phyloP scores from a whole-genome alignment of 1,284 basidiomycete species.

The Mycena sp. region DNA sequence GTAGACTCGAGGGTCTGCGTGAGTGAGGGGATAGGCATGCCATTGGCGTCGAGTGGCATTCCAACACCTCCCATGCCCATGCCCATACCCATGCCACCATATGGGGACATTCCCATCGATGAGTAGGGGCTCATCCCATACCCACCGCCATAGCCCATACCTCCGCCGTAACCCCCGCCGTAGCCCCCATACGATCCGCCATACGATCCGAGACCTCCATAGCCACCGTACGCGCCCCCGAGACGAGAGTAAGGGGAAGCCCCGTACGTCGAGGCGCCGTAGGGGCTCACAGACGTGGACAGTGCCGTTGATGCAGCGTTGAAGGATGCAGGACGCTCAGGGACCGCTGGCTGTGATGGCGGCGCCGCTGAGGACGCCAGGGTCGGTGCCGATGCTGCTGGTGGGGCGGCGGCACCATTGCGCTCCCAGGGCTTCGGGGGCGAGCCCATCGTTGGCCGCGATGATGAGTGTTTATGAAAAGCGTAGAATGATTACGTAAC shows the following conservation, averaged over 20 bases:
- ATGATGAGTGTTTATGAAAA: no score
- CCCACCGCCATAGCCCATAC: slow-evolving; percentile 47
- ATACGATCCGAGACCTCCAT: slow-evolving; percentile 37
- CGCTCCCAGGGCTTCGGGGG: slow-evolving; percentile 90
- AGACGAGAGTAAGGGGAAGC: slow-evolving; percentile 50
- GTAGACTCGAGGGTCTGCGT: slow-evolving; percentile 90
- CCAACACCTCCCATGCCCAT: slow-evolving; percentile 49
- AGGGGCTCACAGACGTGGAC: slow-evolving; percentile 41
- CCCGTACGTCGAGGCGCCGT: slow-evolving; percentile 40
- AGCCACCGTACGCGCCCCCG: slow-evolving; percentile 39
- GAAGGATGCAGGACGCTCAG: slow-evolving; percentile 57
- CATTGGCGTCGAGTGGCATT: slow-evolving; percentile 59
- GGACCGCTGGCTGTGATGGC: slow-evolving; percentile 48
- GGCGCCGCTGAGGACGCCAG: slow-evolving; percentile 34
- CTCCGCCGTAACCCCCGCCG: slow-evolving; percentile 48
- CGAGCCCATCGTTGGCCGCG: slow-evolving; percentile 78
- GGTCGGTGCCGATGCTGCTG: slow-evolving; percentile 29
- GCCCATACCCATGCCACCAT: slow-evolving; percentile 55
- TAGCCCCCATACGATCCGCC: slow-evolving; percentile 29
- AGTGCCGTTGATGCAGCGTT: slow-evolving; percentile 40
- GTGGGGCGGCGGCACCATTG: slow-evolving; percentile 51
- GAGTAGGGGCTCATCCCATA: slow-evolving; percentile 57
- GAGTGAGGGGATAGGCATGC: slow-evolving; percentile 66
- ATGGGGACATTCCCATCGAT: slow-evolving; percentile 40
- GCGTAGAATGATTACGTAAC: no score